Evolutionary conservation across 768 basidiomycete species (phyloP).

Genomic region (Phaeolepiota aurea): DNA sequence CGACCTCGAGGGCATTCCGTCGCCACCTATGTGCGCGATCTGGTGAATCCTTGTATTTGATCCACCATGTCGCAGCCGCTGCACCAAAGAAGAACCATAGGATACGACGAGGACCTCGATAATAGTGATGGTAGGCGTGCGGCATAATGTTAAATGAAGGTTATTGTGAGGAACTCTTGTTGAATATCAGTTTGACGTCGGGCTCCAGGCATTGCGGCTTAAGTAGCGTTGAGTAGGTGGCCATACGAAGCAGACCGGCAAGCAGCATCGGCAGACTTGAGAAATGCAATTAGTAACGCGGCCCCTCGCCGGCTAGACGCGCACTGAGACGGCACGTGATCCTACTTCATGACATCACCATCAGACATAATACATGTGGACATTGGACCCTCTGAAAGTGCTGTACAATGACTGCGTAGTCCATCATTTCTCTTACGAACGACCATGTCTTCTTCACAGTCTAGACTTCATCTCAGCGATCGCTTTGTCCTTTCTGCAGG

Average conservation of each 20-base stretch:
- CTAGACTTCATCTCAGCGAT: conserved; percentile 14
- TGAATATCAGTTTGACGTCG: too few species aligned
- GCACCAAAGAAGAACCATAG: not conserved
- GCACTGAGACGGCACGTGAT: too few species aligned
- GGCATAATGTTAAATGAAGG: not conserved
- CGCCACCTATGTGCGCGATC: not conserved
- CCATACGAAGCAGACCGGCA: not conserved
- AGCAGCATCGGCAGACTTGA: too few species aligned
- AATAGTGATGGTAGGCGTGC: not conserved
- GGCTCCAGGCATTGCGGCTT: not conserved
- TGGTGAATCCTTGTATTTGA: not conserved
- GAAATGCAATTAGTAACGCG: too few species aligned
- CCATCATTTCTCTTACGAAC: too few species aligned
- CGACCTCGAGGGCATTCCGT: too few species aligned
- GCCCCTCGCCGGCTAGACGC: too few species aligned
- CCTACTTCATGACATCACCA: too few species aligned
- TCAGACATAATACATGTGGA: too few species aligned
- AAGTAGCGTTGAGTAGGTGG: too few species aligned
- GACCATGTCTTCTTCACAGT: not conserved
- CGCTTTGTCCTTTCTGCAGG: conserved; percentile 34
- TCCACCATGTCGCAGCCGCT: not conserved
- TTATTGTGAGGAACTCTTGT: not conserved
- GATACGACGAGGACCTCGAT: not conserved
- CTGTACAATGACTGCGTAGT: too few species aligned
- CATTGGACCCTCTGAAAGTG: too few species aligned